Evolutionary conservation across 192 early-diverging fungal genomes (phyloP).

Genomic region (Backusella liffmaniae): DNA sequence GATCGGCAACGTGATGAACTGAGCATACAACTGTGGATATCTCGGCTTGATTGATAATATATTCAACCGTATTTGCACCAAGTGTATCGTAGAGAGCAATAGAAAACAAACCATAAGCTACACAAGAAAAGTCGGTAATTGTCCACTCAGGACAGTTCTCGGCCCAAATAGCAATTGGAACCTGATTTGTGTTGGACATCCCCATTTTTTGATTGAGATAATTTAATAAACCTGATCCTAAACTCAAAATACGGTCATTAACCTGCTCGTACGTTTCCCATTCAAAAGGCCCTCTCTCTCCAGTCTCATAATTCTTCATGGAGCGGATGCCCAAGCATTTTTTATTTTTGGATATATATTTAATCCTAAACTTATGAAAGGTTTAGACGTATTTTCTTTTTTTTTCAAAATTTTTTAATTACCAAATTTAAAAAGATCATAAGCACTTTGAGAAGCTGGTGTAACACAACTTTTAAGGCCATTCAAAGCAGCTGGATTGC

Average conservation of each 20-base stretch:
- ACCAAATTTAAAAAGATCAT: slow-evolving; percentile 50
- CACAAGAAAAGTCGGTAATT: slow-evolving; percentile 60
- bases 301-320: slow-evolving; percentile 49
- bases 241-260: slow-evolving; percentile 51
- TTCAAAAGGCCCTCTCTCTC: slow-evolving; percentile 61
- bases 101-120: slow-evolving; percentile 57
- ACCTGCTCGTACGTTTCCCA: slow-evolving; percentile 71
- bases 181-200: background rate
- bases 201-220: slow-evolving; percentile 41
- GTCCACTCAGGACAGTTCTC: slow-evolving; percentile 60
- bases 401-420: background rate
- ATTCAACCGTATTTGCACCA: slow-evolving; percentile 78
- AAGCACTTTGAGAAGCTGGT: slow-evolving; percentile 46
- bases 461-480: slow-evolving; percentile 30
- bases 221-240: slow-evolving; percentile 69
- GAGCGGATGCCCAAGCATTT: slow-evolving; percentile 68
- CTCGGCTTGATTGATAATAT: slow-evolving; percentile 87
- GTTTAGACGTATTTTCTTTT: background rate
- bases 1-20: slow-evolving; percentile 39
- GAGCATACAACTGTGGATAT: slow-evolving; percentile 60
- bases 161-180: slow-evolving; percentile 24
- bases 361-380: slow-evolving; percentile 36
- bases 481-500: slow-evolving; percentile 14
- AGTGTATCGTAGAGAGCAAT: slow-evolving; percentile 92
- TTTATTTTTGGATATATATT: slow-evolving; percentile 42